Base-by-base conservation (phyloP, 371 early-diverging fungal genomes). In the Mortierella sp. region DNA sequence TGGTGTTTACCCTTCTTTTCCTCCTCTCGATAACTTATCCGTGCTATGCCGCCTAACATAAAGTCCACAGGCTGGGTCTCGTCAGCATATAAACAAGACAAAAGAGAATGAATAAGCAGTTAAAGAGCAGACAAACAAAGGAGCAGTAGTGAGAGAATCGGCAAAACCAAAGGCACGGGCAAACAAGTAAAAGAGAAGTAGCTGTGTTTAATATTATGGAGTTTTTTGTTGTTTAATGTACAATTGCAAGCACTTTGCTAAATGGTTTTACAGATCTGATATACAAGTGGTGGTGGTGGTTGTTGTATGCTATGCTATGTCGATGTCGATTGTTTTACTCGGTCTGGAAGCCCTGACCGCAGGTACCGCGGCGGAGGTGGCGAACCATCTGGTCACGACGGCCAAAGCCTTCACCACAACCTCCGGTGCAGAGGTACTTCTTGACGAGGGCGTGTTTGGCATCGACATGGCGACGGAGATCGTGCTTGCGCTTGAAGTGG, bases 381-480 rank as follows among this genome's bases (percentile, higher is more conserved):
- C 79, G 79, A 58, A 79, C 79, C 79, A 79, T 79, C 68, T 79
- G 79, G 29, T 79, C 79, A 31, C 79, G 79, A 74, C 79, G 79
- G 53, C 79, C 79, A 50, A 79, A 79, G 6, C 79, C 79, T 34
- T 79, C 79, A 39, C 79, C 79, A 14, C 79, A 79, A 47, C 79
- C 79, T 14, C 75, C 79, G 14, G 79, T 79, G 79, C 79, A 79
- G 61, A 79, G 31, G 64, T 79, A 79, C 79, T 79, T 79, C 75
- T 79, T 79, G 72, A 79, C 79, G 9, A 79, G 64, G 43, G 79
- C 79, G 16, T 79, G 79, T 68, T 79, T 79, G 16, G 79, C 79
- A 58, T 79, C 79, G 40, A 79, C 71, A 44, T 79, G 79, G 63
- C 79, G 70, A n/a, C 79, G 44, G 13, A 79, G 64, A 52, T 79